A percentile compares a stretch with the other conserved stretches of the same genome.
phyloP scores from a whole-genome alignment of 306 rosid species.

The Corylus heterophylla region DNA sequence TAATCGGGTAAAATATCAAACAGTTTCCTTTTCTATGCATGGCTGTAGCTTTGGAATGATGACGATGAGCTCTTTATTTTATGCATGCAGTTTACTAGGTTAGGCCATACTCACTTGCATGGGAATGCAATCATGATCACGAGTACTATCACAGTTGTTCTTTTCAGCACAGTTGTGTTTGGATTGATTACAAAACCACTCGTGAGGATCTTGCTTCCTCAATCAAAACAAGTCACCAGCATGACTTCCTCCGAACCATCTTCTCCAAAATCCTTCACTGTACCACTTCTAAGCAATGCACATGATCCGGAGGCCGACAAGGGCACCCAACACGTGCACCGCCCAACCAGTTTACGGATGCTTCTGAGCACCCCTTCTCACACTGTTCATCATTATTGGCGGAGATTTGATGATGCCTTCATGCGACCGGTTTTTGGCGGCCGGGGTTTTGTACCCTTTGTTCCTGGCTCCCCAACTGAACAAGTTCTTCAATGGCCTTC shows the following conservation, averaged over 20 bases:
- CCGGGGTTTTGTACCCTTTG: constrained; percentile 81
- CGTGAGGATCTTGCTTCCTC: constrained; percentile 77
- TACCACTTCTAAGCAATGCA: constrained; percentile 64
- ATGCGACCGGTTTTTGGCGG: constrained; percentile 97
- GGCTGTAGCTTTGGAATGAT: not conserved
- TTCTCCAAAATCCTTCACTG: constrained; percentile 60
- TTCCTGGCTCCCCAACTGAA: constrained; percentile 85
- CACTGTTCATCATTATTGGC: constrained; percentile 87
- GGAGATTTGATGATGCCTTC: constrained; percentile 75
- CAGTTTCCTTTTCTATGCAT: constrained; percentile 11
- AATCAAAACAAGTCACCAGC: constrained; percentile 45
- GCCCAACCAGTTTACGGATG: constrained; percentile 52
- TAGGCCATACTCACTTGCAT: constrained; percentile 67
- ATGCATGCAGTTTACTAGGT: constrained; percentile 71
- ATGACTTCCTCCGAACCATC: constrained; percentile 60
- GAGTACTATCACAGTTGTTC: constrained; percentile 94
- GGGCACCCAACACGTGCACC: constrained; percentile 25
- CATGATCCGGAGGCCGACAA: constrained; percentile 39
- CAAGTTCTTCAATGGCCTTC: constrained; percentile 47
- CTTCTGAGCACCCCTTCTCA: constrained; percentile 58
- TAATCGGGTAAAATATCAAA: constrained; percentile 67
- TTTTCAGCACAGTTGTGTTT: constrained; percentile 83
- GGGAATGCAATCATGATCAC: constrained; percentile 92
- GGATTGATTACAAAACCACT: constrained; percentile 94
- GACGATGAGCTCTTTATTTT: constrained; percentile 11